Conservation (phyloP, 768 basidiomycete species). For the Suillus hirtellus region DNA sequence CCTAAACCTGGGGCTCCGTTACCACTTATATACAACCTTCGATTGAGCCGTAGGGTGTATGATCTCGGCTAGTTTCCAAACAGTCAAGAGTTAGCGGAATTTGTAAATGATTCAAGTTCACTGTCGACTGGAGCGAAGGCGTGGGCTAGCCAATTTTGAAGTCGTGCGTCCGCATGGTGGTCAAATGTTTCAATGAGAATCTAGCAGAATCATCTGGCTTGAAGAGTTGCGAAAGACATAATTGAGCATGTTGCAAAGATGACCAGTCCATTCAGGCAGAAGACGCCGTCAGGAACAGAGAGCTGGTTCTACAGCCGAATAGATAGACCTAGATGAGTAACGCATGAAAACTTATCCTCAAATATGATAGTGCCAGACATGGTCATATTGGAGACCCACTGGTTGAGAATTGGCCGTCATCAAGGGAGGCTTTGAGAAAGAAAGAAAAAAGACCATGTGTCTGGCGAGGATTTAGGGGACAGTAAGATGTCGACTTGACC, state of each 20-base stretch:
- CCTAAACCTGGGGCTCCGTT: conserved; percentile 2
- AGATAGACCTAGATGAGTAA: too few species aligned
- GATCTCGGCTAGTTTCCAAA: background rate
- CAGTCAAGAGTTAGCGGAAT: conserved; percentile 1
- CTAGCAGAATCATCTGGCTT: background rate
- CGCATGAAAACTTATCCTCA: too few species aligned
- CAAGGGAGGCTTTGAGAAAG: too few species aligned
- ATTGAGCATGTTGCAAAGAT: background rate
- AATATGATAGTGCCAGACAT: too few species aligned
- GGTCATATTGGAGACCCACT: too few species aligned
- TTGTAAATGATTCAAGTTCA: conserved; percentile 1
- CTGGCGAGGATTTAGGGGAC: too few species aligned
- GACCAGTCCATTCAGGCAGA: background rate
- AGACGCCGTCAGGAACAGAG: too few species aligned
- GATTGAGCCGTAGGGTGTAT: background rate
- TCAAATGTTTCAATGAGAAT: background rate
- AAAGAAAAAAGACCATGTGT: too few species aligned
- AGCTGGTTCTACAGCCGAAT: too few species aligned
- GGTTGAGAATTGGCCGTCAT: too few species aligned
- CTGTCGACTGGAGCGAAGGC: background rate
- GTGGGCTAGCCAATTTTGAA: background rate
- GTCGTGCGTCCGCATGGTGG: background rate
- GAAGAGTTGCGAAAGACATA: background rate
- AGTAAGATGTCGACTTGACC: too few species aligned
- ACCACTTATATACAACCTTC: background rate